phyloP scores from a whole-genome alignment of 2,329 filamentous ascomycete species.

The Penicillium sp. region DNA sequence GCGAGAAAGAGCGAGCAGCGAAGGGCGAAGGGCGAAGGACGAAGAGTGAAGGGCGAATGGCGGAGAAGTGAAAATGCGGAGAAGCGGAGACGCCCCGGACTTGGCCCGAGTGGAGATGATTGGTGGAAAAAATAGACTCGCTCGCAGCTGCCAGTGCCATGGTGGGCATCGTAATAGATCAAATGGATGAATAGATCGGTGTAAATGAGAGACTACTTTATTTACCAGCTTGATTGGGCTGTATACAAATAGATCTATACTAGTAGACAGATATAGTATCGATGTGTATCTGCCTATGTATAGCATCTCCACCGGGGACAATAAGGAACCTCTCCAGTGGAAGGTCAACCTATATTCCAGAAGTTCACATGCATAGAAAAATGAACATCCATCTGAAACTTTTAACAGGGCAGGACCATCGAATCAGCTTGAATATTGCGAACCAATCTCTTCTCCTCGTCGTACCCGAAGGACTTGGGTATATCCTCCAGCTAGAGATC shows the following conservation, averaged over 20 bases:
- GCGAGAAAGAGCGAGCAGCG: no score
- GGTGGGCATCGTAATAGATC: no score
- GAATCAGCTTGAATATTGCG: conserved; percentile 60
- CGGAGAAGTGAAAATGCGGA: background rate
- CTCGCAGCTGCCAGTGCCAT: no score
- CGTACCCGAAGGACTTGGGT: conserved; percentile 44
- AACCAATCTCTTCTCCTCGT: conserved; percentile 50
- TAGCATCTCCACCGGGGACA: background rate
- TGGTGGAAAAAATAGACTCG: conserved; percentile 28
- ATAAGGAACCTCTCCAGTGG: background rate
- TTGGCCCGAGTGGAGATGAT: conserved; percentile 2
- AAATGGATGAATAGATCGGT: no score
- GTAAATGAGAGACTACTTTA: no score
- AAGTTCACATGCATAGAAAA: conserved; percentile 42
- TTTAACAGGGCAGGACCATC: conserved; percentile 58
- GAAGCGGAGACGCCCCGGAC: conserved; percentile 5
- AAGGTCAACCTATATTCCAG: no score
- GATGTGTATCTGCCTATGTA: no score
- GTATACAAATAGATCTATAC: no score
- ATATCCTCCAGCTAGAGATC: conserved; percentile 42
- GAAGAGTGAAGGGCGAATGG: no score
- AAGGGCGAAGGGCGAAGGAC: no score
- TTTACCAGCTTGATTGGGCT: no score
- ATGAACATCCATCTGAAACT: conserved; percentile 55
- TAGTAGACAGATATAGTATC: no score